A percentile compares a stretch with the other conserved stretches of the same genome.
phyloP scores from a whole-genome alignment of 176 grass and related monocot species.

The barley (Hordeum vulgare) region DNA sequence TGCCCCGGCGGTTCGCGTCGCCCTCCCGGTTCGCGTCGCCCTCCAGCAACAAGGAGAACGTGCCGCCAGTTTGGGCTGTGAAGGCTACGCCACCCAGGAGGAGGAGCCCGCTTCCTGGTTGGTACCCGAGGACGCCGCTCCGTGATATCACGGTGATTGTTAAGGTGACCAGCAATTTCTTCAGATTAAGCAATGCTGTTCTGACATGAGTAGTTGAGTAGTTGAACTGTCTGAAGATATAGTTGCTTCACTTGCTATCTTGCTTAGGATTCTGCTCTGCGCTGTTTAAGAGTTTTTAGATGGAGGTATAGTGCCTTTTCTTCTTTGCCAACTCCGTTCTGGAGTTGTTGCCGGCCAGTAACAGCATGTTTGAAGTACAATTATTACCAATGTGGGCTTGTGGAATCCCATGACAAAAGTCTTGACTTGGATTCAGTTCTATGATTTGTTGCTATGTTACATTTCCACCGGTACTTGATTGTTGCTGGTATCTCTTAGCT shows the following conservation, averaged over 20 bases:
- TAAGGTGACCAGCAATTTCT: constrained; percentile 29
- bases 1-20: constrained; percentile 1
- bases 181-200: background rate
- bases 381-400: background rate
- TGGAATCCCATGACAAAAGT: background rate
- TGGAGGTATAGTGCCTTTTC: background rate
- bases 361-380: background rate
- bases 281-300: background rate
- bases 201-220: background rate
- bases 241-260: background rate
- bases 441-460: background rate
- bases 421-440: background rate
- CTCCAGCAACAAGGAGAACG: constrained; percentile 45
- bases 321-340: background rate
- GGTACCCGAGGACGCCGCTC: constrained; percentile 71
- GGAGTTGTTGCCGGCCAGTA: background rate
- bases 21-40: constrained; percentile 1
- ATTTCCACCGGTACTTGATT: background rate
- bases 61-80: constrained; percentile 24
- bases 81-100: constrained; percentile 11
- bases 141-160: constrained; percentile 56
- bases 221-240: background rate
- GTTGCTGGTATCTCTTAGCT: background rate
- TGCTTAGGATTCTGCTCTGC: background rate
- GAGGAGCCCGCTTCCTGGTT: constrained; percentile 68